Conservation (phyloP, 1,284 basidiomycete species). For the Cystobasidium slooffiae region DNA sequence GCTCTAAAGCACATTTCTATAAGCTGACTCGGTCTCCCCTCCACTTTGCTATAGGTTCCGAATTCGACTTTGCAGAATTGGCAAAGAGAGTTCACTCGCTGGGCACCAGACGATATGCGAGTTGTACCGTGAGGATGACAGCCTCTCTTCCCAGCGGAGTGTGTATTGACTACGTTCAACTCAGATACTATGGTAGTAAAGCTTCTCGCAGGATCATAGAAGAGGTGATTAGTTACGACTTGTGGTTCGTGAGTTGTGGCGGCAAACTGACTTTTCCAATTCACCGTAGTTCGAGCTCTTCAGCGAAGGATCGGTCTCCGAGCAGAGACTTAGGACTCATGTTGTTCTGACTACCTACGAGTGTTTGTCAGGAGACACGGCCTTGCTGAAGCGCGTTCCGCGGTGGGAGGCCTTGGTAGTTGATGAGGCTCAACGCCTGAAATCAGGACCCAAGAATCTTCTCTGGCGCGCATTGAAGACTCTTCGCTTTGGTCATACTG, state of each 20-base stretch:
- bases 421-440: slow-evolving; percentile 73
- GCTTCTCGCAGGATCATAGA: slow-evolving; percentile 31
- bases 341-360: slow-evolving; percentile 91
- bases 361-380: slow-evolving; percentile 61
- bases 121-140: slow-evolving; percentile 71
- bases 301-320: slow-evolving; percentile 9
- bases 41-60: slow-evolving; percentile 62
- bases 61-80: slow-evolving; percentile 90
- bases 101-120: slow-evolving; percentile 76
- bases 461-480: slow-evolving; percentile 83
- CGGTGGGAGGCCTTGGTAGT: slow-evolving; percentile 90
- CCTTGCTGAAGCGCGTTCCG: slow-evolving; percentile 76
- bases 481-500: slow-evolving; percentile 75
- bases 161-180: neutral
- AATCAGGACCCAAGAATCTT: slow-evolving; percentile 67
- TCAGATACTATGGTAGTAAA: slow-evolving; percentile 35
- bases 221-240: slow-evolving; percentile 4
- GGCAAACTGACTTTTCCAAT: neutral
- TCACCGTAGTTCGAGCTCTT: slow-evolving; percentile 38
- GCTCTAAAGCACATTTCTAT: neutral
- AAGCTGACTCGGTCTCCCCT: neutral
- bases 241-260: neutral
- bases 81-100: slow-evolving; percentile 81
- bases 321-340: slow-evolving; percentile 53
- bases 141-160: neutral